Conservation (phyloP, 139 green algal species). For the Trebouxia sp. region DNA sequence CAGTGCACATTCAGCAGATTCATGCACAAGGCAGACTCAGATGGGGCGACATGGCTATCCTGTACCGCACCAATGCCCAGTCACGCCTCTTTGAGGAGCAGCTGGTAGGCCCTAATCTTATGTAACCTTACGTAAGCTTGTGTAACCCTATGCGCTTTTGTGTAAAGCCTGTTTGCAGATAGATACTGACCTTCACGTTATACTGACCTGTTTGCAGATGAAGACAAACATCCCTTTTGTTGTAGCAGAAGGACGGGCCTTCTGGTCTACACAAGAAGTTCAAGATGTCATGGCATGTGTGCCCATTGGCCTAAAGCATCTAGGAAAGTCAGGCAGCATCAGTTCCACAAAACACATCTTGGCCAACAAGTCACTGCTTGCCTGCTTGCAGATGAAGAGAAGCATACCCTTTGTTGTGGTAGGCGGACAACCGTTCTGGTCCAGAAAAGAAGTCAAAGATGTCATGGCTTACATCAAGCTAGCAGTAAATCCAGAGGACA, state of each 20-base stretch:
- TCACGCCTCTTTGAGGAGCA: slow-evolving; percentile 45
- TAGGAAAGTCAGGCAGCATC: no score
- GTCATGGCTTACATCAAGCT: slow-evolving; percentile 63
- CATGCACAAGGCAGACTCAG: slow-evolving; percentile 10
- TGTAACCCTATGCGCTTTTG: no score
- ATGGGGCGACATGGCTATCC: slow-evolving; percentile 53
- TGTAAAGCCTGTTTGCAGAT: no score
- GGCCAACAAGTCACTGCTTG: no score
- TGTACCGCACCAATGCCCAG: slow-evolving; percentile 50
- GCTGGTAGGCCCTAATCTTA: slow-evolving; percentile 34
- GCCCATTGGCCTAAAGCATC: no score
- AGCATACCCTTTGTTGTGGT: slow-evolving; percentile 52
- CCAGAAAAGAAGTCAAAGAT: slow-evolving; percentile 56
- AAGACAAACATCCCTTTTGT: no score
- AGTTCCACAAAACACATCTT: no score
- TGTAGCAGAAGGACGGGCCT: no score
- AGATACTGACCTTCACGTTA: no score
- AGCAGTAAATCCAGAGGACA: slow-evolving; percentile 44
- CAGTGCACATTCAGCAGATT: not conserved
- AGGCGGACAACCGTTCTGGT: slow-evolving; percentile 59
- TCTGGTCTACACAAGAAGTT: no score
- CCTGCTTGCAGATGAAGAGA: slow-evolving; percentile 31
- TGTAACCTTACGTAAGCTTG: not conserved
- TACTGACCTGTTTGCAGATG: no score
- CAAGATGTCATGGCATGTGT: no score